Evolutionary conservation across 2,329 filamentous ascomycete genomes (phyloP).

Genomic region (Periconia sp.): DNA sequence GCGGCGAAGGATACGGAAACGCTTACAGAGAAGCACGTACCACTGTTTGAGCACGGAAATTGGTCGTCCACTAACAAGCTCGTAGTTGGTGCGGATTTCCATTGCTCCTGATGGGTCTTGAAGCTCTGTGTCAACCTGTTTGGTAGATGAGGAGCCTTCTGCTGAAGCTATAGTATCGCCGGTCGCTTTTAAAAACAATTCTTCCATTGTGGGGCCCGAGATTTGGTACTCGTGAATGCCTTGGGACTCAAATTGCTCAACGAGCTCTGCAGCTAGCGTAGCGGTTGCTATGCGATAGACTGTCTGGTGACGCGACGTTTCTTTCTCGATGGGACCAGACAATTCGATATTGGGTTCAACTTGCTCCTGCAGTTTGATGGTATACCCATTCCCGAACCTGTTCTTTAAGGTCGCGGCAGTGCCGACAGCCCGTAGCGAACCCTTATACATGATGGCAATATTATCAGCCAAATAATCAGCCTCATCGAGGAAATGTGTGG

Average conservation of each 20-base stretch:
- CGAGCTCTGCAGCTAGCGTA: constrained; percentile 70
- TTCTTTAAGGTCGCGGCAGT: constrained; percentile 85
- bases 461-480: constrained; percentile 86
- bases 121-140: constrained; percentile 24
- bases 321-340: constrained; percentile 19
- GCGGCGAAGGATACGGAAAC: constrained; percentile 73
- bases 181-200: constrained; percentile 84
- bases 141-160: constrained; percentile 44
- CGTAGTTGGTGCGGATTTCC: constrained; percentile 15
- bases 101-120: constrained; percentile 8
- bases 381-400: constrained; percentile 76
- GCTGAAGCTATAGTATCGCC: constrained; percentile 60
- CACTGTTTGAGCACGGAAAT: constrained; percentile 74
- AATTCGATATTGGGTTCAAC: constrained; percentile 16
- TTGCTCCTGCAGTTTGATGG: constrained; percentile 25
- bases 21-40: constrained; percentile 75
- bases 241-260: constrained; percentile 68
- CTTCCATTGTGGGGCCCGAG: constrained; percentile 86
- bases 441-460: constrained; percentile 84
- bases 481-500: constrained; percentile 90
- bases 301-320: constrained; percentile 69
- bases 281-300: constrained; percentile 77
- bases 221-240: constrained; percentile 79
- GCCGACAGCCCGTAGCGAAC: constrained; percentile 76
- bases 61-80: constrained; percentile 68